Percentiles rank a stretch among this genome's conserved stretches.
Conservation (phyloP, 495 filamentous ascomycete species). For the Neurospora sp. region DNA sequence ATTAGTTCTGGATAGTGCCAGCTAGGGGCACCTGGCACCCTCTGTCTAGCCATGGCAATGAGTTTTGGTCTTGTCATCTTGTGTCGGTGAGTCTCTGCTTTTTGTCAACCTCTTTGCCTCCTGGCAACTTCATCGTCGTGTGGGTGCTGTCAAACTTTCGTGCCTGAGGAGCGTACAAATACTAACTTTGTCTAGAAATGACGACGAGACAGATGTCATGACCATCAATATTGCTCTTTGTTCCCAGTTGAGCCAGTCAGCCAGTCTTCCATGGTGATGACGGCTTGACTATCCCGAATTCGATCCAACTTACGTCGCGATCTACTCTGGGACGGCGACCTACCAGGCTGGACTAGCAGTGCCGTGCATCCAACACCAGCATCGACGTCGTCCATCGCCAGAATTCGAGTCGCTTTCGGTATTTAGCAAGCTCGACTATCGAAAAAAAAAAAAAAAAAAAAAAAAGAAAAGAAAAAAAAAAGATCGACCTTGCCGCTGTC, state of each 20-base stretch:
- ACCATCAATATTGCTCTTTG: not conserved
- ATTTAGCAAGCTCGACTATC: not conserved
- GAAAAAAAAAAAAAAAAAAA: not conserved
- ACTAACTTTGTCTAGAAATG: not conserved
- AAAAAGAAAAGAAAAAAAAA: not conserved
- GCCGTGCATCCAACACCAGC: not conserved
- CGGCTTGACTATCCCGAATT: not conserved
- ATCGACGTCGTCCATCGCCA: not conserved
- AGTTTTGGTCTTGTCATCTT: not conserved
- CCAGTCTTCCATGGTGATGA: not conserved
- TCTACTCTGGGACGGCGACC: not conserved
- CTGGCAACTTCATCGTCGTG: not conserved
- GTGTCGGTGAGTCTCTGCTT: not conserved
- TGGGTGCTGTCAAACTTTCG: not conserved
- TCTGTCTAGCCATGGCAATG: not conserved
- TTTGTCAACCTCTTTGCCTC: not conserved
- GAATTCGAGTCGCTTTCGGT: not conserved
- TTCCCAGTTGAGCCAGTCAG: not conserved
- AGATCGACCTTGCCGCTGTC: not conserved
- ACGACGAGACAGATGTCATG: not conserved
- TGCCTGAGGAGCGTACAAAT: not conserved
- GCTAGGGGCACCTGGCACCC: not conserved
- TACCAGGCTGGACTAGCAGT: not conserved
- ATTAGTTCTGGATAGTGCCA: not conserved
- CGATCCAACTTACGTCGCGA: not conserved